Conservation (phyloP, 805 yeast species). For the Wickerhamomyces silvicola region DNA sequence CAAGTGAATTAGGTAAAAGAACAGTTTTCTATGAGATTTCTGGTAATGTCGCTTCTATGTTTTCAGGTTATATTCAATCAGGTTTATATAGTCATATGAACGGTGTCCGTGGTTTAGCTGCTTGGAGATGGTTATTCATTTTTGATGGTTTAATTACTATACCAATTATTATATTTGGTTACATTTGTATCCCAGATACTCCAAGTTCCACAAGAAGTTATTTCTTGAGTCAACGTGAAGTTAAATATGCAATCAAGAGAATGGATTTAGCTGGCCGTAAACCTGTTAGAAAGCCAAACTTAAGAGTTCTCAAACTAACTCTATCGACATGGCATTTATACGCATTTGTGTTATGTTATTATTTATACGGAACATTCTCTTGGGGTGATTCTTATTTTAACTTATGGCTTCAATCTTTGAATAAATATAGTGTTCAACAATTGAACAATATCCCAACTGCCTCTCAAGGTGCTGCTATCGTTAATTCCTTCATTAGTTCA, state of each 20-base stretch:
- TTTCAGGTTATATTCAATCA: conserved; percentile 46
- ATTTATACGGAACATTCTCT: conserved; percentile 10
- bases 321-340: conserved; percentile 11
- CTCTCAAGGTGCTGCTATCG: conserved; percentile 24
- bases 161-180: conserved; percentile 31
- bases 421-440: conserved; percentile 20
- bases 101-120: conserved; percentile 34
- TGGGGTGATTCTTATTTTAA: conserved; percentile 22
- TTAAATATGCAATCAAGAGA: conserved; percentile 7
- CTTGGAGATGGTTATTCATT: conserved; percentile 43
- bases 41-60: conserved; percentile 39
- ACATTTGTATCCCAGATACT: conserved; percentile 39
- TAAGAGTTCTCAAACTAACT: conserved; percentile 4
- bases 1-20: conserved; percentile 38
- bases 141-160: conserved; percentile 27
- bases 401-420: conserved; percentile 24
- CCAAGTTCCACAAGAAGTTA: conserved; percentile 14
- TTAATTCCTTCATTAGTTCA: conserved; percentile 21
- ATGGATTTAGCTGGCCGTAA: conserved; percentile 10
- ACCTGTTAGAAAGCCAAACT: conserved; percentile 5
- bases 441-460: conserved; percentile 29
- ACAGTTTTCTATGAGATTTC: conserved; percentile 37
- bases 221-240: conserved; percentile 6
- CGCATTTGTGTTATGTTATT: conserved; percentile 8
- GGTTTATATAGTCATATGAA: conserved; percentile 33